Evolutionary conservation across 2,329 filamentous ascomycete genomes (phyloP).

Genomic region (Trichophyton benhamiae): DNA sequence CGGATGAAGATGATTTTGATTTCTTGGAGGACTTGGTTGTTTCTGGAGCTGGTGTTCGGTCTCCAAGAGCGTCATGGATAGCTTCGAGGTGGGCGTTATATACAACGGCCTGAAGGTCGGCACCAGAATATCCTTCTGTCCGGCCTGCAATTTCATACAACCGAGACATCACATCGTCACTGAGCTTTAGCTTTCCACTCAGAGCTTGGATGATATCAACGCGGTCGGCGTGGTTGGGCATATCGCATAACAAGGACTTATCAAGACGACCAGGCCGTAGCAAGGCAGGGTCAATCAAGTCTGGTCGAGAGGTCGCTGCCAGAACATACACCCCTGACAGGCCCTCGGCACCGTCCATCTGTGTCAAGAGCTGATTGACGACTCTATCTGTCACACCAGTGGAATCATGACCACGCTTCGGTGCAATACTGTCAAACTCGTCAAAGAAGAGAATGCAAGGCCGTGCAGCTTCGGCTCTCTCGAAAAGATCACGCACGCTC

Average conservation of each 20-base stretch:
- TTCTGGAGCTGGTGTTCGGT: conserved; percentile 35
- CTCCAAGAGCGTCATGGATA: conserved; percentile 79
- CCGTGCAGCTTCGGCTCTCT: conserved; percentile 69
- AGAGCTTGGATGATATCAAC: conserved; percentile 79
- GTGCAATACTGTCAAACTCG: conserved; percentile 95
- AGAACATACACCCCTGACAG: conserved; percentile 91
- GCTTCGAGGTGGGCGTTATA: conserved; percentile 96
- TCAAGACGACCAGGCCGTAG: conserved; percentile 84
- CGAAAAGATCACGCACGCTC: conserved; percentile 87
- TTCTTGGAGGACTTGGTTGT: conserved; percentile 19
- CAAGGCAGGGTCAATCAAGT: conserved; percentile 88
- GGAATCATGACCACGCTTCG: conserved; percentile 90
- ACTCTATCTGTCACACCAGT: conserved; percentile 98
- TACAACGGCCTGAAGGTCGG: conserved; percentile 85
- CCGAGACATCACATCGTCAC: conserved; percentile 49
- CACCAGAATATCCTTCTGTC: conserved; percentile 85
- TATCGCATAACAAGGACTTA: conserved; percentile 83
- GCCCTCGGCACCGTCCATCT: conserved; percentile 97
- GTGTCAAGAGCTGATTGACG: conserved; percentile 93
- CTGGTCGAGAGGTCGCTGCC: conserved; percentile 83
- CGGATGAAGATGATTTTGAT: conserved; percentile 17
- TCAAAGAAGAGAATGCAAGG: conserved; percentile 97
- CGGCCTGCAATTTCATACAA: conserved; percentile 62
- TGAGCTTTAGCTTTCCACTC: conserved; percentile 67
- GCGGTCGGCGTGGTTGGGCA: conserved; percentile 68